A percentile compares a stretch with the other conserved stretches of the same genome.
phyloP scores from a whole-genome alignment of 305 asterid genomes.

The Petunia hybrid region DNA sequence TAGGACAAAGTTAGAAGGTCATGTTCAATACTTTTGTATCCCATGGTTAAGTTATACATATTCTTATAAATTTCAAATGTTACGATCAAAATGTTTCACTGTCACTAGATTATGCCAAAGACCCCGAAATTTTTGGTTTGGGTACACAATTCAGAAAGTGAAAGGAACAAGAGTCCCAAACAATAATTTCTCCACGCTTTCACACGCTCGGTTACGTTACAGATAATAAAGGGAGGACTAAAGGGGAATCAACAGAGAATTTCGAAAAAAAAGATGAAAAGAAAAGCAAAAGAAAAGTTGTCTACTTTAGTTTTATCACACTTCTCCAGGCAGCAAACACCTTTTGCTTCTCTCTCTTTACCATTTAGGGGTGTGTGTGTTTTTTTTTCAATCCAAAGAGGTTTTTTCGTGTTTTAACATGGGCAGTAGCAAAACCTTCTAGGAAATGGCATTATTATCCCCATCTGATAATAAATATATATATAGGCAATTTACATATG shows the following conservation, averaged over 20 bases:
- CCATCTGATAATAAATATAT: background rate
- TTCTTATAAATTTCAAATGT: too few relatives aligned
- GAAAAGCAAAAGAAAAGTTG: background rate
- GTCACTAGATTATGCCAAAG: too few relatives aligned
- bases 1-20: too few relatives aligned
- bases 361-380: too few relatives aligned
- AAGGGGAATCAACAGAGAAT: slow-evolving; percentile 3
- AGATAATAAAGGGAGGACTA: slow-evolving; percentile 11
- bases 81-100: too few relatives aligned
- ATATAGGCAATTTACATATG: too few relatives aligned
- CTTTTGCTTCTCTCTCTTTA: background rate
- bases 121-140: too few relatives aligned
- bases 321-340: slow-evolving; percentile 27
- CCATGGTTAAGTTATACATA: too few relatives aligned
- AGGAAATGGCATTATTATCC: background rate
- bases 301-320: slow-evolving; percentile 20
- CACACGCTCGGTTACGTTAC: slow-evolving; percentile 23
- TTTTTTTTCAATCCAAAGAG: background rate
- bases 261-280: background rate
- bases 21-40: too few relatives aligned
- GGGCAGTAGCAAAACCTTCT: background rate
- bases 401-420: background rate
- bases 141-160: too few relatives aligned
- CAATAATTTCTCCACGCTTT: background rate
- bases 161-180: too few relatives aligned